Base-by-base conservation (phyloP, 805 yeast genomes). In the Myxozyma neotropica region DNA sequence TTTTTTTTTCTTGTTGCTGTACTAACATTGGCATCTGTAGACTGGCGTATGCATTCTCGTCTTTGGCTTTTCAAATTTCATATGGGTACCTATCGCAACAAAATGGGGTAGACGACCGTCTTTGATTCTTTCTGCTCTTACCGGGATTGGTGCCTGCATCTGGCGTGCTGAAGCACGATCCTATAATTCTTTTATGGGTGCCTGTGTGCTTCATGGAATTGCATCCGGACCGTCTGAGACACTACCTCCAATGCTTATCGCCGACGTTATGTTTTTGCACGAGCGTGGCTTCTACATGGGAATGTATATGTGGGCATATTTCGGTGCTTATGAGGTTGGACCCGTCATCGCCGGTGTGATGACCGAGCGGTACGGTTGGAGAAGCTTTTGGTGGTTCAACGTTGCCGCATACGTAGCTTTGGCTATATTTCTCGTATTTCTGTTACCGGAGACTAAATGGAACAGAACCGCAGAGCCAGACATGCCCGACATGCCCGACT, bases 161-260 rank as follows among this genome's bases (percentile, higher is more conserved):
- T 48, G 52, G 52, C 52, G 52, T 10, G 52, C 52, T 19, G 21
- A 23, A 12, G 52, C 52, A n/a, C 1, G 12, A 17, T 35, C 43
- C 17, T 48, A 48, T 17, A 15, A 17, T 17, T 48, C 52, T 1
- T 35, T 48, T 21, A 23, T 48, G 31, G 52, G 40, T 23, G 52
- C 52, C n/a, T 33, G 31, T 21, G 52, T 26, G 6, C 2, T 48
- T 8, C 52, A 48, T 19, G 52, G 52, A n/a, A 23, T 48, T 27
- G 52, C 52, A 4, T 36, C 52, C 17, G 52, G 52, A 12, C 52
- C 52, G 2, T 33, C 40, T n/a, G 52, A 48, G 43, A 48, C 52
- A 4, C 15, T 48, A 19, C 31, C 31, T 2, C 52, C 52, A 2
- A 19, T 48, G 42, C 26, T 48, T 3, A 35, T 48, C 12, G 42